phyloP scores from a whole-genome alignment of 495 filamentous ascomycete genomes.

The Daldinia childiae region DNA sequence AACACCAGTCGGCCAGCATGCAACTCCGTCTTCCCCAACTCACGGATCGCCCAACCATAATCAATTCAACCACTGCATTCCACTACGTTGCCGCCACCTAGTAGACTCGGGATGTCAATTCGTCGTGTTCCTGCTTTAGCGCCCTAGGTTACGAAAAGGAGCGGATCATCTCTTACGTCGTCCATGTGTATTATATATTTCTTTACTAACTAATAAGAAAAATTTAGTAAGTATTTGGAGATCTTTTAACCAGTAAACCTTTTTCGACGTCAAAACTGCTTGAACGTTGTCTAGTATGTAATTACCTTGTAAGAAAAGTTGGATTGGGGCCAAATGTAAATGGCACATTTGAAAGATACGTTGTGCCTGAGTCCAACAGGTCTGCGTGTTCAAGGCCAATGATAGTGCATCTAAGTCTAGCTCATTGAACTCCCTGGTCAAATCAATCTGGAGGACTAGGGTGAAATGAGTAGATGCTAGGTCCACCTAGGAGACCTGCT shows the following conservation, averaged over 20 bases:
- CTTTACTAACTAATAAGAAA: not conserved
- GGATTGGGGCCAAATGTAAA: slow-evolving; percentile 8
- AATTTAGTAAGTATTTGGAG: not conserved
- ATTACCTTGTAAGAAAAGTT: slow-evolving; percentile 9
- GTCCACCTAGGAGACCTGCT: slow-evolving; percentile 14
- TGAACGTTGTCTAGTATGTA: slow-evolving; percentile 4
- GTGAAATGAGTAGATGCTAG: slow-evolving; percentile 23
- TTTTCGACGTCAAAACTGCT: not conserved
- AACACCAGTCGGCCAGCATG: slow-evolving; percentile 37
- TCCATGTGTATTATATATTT: not conserved
- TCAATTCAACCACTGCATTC: slow-evolving; percentile 35
- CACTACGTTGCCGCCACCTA: slow-evolving; percentile 38
- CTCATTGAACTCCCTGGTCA: slow-evolving; percentile 30
- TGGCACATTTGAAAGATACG: not conserved
- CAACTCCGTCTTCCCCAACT: slow-evolving; percentile 42
- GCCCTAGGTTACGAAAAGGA: slow-evolving; percentile 28
- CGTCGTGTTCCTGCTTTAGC: slow-evolving; percentile 43
- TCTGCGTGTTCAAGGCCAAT: slow-evolving; percentile 3
- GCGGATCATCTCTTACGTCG: slow-evolving; percentile 7
- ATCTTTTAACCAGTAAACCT: no score
- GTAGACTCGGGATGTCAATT: slow-evolving; percentile 16
- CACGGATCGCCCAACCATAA: slow-evolving; percentile 34
- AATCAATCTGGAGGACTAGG: slow-evolving; percentile 31
- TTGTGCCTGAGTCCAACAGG: slow-evolving; percentile 1
- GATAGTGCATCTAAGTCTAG: slow-evolving; percentile 9